A percentile compares a stretch with the other conserved stretches of the same genome.
These are phyloP conservation scores for Suillus weaverae DNA, from an alignment of 768 basidiomycete genomes.

Conservation along the genomic window DNA sequence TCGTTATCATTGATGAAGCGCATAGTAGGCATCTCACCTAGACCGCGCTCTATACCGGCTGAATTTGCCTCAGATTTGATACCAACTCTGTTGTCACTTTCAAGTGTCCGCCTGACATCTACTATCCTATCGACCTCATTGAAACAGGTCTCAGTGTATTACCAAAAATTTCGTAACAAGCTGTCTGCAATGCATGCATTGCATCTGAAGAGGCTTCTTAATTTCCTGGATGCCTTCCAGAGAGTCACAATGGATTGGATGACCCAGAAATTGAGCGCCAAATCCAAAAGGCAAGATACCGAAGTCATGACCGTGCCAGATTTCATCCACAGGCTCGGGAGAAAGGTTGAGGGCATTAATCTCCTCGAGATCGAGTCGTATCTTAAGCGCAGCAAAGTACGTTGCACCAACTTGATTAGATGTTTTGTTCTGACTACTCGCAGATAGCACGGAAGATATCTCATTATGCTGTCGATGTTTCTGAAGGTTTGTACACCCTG, in stretches of 20 bases:
- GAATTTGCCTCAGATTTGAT: slow-evolving; percentile 64
- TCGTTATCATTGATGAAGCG: slow-evolving; percentile 94
- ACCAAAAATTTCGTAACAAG: slow-evolving; percentile 73
- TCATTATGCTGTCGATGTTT: slow-evolving; percentile 72
- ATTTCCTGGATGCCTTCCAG: slow-evolving; percentile 69
- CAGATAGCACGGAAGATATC: slow-evolving; percentile 79
- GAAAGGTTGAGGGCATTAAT: slow-evolving; percentile 73
- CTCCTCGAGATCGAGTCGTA: slow-evolving; percentile 81
- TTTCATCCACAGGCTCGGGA: slow-evolving; percentile 65
- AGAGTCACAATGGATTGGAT: slow-evolving; percentile 58
- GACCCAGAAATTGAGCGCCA: slow-evolving; percentile 20
- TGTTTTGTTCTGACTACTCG: not conserved
- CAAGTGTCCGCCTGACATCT: slow-evolving; percentile 66
- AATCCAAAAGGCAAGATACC: slow-evolving; percentile 17
- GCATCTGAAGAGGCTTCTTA: slow-evolving; percentile 76
- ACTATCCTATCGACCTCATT: slow-evolving; percentile 59
- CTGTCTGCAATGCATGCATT: slow-evolving; percentile 72
- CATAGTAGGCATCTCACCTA: slow-evolving; percentile 65
- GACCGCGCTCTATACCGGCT: not conserved
- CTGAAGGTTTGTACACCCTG: slow-evolving; percentile 26
- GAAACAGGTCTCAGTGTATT: slow-evolving; percentile 75
- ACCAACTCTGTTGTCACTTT: slow-evolving; percentile 84
- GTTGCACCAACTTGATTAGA: not conserved
- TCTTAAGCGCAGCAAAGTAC: slow-evolving; percentile 79
- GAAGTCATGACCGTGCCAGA: slow-evolving; percentile 72